Percentiles rank a stretch among this genome's conserved stretches.
Evolutionary conservation across 2,329 filamentous ascomycete species (phyloP).

Genomic region (Trichocomaceae sp.): DNA sequence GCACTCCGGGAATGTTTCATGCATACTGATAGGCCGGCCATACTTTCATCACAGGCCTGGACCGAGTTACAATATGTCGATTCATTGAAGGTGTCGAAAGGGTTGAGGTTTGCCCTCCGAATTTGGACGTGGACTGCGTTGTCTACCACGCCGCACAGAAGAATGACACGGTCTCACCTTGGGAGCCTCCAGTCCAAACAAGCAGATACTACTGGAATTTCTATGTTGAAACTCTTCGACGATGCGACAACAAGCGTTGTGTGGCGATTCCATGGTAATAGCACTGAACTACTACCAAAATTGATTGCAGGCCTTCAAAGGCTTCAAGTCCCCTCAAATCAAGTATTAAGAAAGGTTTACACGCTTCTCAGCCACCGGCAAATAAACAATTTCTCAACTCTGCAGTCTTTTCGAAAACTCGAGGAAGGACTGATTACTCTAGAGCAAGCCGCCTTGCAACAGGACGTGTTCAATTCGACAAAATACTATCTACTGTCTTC

Average conservation of each 20-base stretch:
- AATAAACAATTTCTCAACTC: conserved; percentile 19
- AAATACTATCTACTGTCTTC: conserved; percentile 22
- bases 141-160: conserved; percentile 17
- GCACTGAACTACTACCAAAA: conserved; percentile 22
- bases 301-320: conserved; percentile 25
- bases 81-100: conserved; percentile 10
- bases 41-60: conserved; percentile 24
- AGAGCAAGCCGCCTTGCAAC: conserved; percentile 23
- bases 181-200: conserved; percentile 5
- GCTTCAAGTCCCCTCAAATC: conserved; percentile 26
- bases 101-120: conserved; percentile 23
- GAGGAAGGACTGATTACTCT: conserved; percentile 24
- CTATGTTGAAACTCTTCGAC: conserved; percentile 26
- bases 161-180: conserved; percentile 17
- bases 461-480: conserved; percentile 22
- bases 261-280: conserved; percentile 11
- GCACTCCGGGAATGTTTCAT: conserved; percentile 27
- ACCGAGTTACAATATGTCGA: conserved; percentile 15
- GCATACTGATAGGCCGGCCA: conserved; percentile 14
- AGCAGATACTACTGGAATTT: conserved; percentile 19
- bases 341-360: conserved; percentile 23
- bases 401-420: conserved; percentile 20
- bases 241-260: conserved; percentile 9
- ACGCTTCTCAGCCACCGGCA: conserved; percentile 22
- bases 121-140: conserved; percentile 29